Evolutionary conservation across 805 yeast genomes (phyloP).

Genomic region (Torulaspora maleeae): DNA sequence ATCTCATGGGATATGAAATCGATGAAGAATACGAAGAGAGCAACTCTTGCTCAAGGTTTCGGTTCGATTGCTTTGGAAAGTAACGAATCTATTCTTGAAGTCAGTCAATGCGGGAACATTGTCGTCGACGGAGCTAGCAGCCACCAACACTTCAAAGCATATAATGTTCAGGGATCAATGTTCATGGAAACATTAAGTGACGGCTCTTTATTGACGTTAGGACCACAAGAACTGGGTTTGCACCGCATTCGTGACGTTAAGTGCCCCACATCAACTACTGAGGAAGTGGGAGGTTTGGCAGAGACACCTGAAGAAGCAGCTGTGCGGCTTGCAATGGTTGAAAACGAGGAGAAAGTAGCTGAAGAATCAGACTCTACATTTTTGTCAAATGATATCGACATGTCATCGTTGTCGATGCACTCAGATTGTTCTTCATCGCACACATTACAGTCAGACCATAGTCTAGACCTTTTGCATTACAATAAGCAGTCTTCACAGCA

Average conservation of each 20-base stretch:
- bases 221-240: conserved; percentile 25
- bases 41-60: conserved; percentile 23
- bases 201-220: conserved; percentile 19
- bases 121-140: conserved; percentile 15
- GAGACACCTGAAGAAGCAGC: background rate
- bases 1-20: conserved; percentile 28
- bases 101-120: conserved; percentile 29
- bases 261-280: conserved; percentile 4
- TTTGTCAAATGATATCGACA: conserved; percentile 9
- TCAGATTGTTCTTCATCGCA: conserved; percentile 13
- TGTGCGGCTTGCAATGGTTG: background rate
- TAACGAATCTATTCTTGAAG: conserved; percentile 10
- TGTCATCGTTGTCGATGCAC: conserved; percentile 9
- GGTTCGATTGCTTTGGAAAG: conserved; percentile 13
- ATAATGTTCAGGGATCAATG: conserved; percentile 9
- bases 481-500: conserved; percentile 4
- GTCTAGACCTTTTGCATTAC: conserved; percentile 2
- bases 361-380: conserved; percentile 12
- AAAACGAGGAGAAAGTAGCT: background rate
- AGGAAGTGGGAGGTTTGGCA: background rate
- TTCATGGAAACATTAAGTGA: conserved; percentile 15
- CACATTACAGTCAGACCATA: conserved; percentile 12
- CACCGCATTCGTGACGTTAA: conserved; percentile 25
- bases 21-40: conserved; percentile 16
- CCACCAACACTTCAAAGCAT: conserved; percentile 1